Percentiles rank a stretch among this genome's conserved stretches.
Conservation (phyloP, 768 basidiomycete species). For the Coprinopsis sp. region DNA sequence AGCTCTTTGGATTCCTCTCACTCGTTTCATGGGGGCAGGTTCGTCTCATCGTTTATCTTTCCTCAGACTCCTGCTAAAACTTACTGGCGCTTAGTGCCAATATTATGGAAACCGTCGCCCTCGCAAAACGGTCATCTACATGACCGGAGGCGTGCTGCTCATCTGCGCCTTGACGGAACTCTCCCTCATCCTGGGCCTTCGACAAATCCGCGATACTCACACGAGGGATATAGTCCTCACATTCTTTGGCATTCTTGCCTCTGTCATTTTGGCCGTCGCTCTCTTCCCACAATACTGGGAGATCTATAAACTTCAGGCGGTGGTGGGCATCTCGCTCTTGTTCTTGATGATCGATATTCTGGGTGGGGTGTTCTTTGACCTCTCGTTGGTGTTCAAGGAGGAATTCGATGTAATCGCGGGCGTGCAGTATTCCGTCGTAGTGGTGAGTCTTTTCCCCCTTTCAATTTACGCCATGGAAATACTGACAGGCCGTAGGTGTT, state of each 20-base stretch:
- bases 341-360: slow-evolving; percentile 70
- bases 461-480: not conserved
- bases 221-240: slow-evolving; percentile 32
- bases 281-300: slow-evolving; percentile 67
- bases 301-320: slow-evolving; percentile 60
- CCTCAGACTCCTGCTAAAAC: not conserved
- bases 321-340: slow-evolving; percentile 61
- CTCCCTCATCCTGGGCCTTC: slow-evolving; percentile 54
- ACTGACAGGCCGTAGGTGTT: slow-evolving; percentile 38
- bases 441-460: slow-evolving; percentile 33
- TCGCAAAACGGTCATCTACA: slow-evolving; percentile 23
- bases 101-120: slow-evolving; percentile 55
- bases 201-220: slow-evolving; percentile 30
- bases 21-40: slow-evolving; percentile 68
- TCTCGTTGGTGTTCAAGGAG: slow-evolving; percentile 64
- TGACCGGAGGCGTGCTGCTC: slow-evolving; percentile 35
- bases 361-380: slow-evolving; percentile 65
- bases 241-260: slow-evolving; percentile 59
- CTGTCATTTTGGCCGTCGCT: slow-evolving; percentile 50
- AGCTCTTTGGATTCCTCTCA: slow-evolving; percentile 56
- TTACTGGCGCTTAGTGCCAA: slow-evolving; percentile 46
- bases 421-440: slow-evolving; percentile 57
- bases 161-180: slow-evolving; percentile 54
- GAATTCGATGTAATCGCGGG: slow-evolving; percentile 61
- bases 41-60: slow-evolving; percentile 10